phyloP scores from a whole-genome alignment of 179 eudicot species.

The Sideroxylon spinosum region DNA sequence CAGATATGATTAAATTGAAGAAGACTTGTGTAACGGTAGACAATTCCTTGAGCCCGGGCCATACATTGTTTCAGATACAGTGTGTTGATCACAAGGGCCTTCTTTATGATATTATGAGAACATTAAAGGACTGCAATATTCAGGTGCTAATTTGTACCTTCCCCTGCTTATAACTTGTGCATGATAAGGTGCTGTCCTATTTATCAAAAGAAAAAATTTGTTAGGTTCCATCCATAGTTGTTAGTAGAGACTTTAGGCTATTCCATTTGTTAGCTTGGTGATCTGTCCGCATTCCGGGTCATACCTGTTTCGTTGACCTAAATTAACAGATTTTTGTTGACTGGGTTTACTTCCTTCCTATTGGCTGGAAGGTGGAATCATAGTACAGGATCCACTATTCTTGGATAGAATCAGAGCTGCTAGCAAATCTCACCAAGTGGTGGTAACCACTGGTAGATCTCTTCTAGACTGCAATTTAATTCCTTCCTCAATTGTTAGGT shows the following conservation, averaged over 20 bases:
- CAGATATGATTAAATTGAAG: constrained; percentile 58
- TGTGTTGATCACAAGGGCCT: constrained; percentile 88
- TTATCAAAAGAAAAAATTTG: not conserved
- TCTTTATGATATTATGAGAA: constrained; percentile 78
- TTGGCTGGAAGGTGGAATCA: not conserved
- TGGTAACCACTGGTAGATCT: not conserved
- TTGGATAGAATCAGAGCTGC: not conserved
- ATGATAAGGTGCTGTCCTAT: not conserved
- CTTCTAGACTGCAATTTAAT: not conserved
- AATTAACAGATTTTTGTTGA: not conserved
- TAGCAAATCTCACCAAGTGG: not conserved
- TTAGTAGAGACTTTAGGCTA: not conserved
- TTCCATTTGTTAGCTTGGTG: not conserved
- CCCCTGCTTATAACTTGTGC: not conserved
- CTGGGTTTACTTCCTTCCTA: not conserved
- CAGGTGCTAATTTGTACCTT: constrained; percentile 46
- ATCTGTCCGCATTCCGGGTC: not conserved
- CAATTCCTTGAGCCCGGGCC: constrained; percentile 78
- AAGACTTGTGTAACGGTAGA: constrained; percentile 52
- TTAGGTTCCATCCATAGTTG: not conserved
- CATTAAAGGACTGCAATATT: constrained; percentile 64
- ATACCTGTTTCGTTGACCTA: not conserved
- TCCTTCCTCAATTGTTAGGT: not conserved
- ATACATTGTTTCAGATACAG: constrained; percentile 79
- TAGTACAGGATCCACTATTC: not conserved